phyloP scores from a whole-genome alignment of 768 basidiomycete species.

The Multifurca ochricompacta region DNA sequence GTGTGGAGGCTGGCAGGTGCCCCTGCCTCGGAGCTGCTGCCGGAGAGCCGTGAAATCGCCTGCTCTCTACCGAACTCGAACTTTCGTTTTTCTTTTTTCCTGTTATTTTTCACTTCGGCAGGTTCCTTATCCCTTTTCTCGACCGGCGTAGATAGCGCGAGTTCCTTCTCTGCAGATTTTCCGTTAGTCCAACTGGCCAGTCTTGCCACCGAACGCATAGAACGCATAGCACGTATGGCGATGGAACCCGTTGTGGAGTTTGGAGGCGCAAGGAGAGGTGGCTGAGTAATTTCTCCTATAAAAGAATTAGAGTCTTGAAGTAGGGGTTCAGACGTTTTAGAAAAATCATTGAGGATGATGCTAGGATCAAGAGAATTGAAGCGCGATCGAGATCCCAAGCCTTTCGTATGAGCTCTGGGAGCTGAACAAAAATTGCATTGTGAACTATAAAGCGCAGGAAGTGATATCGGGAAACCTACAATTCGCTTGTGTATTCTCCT shows the following conservation, averaged over 20 bases:
- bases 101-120: slow-evolving; percentile 28
- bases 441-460: background rate
- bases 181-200: slow-evolving; percentile 68
- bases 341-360: slow-evolving; percentile 26
- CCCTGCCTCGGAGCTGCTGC: slow-evolving; percentile 66
- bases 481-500: slow-evolving; percentile 33
- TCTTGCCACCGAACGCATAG: slow-evolving; percentile 61
- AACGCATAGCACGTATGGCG: slow-evolving; percentile 70
- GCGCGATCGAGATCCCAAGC: slow-evolving; percentile 35
- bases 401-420: slow-evolving; percentile 36
- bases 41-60: slow-evolving; percentile 37
- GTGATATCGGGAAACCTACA: slow-evolving; percentile 30
- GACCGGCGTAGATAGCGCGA: slow-evolving; percentile 21
- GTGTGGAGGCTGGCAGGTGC: slow-evolving; percentile 32
- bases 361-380: slow-evolving; percentile 58
- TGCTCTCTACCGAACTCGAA: slow-evolving; percentile 27
- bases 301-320: slow-evolving; percentile 10
- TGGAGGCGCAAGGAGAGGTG: slow-evolving; percentile 17
- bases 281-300: slow-evolving; percentile 15
- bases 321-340: slow-evolving; percentile 17
- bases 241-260: slow-evolving; percentile 46
- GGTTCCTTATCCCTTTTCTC: slow-evolving; percentile 30
- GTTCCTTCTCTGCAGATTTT: slow-evolving; percentile 32
- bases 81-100: slow-evolving; percentile 22
- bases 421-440: slow-evolving; percentile 28